Conservation (phyloP, 1,139 yeast genomes). For the Zygoascus sp. region DNA sequence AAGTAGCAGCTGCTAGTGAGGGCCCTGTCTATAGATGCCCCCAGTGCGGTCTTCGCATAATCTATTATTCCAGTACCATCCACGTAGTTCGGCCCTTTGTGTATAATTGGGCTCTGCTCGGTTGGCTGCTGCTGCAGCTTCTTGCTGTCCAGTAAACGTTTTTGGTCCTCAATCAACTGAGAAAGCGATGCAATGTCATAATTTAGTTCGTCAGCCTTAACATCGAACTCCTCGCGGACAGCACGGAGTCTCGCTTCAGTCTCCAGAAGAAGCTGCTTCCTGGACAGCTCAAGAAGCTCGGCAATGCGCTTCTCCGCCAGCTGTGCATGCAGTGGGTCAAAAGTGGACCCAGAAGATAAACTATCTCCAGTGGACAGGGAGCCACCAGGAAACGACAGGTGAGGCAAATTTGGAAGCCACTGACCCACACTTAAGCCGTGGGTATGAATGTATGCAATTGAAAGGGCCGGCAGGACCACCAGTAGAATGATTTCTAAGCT, state of each 20-base stretch:
- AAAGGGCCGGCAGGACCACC: background rate
- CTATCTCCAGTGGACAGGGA: no score
- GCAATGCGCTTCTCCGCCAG: background rate
- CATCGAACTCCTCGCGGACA: background rate
- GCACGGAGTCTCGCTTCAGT: background rate
- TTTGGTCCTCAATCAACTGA: background rate
- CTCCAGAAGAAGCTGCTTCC: background rate
- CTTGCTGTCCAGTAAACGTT: background rate
- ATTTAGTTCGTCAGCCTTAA: background rate
- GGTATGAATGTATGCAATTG: background rate
- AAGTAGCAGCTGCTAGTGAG: conserved; percentile 24
- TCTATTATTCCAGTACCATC: conserved; percentile 17
- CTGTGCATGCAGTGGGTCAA: background rate
- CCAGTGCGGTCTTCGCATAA: conserved; percentile 31
- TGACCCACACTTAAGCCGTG: no score
- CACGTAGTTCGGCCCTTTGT: background rate
- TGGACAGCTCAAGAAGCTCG: background rate
- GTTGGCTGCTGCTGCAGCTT: background rate
- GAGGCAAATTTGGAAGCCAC: no score
- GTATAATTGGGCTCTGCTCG: background rate
- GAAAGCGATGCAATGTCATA: conserved; percentile 5
- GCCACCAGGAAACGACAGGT: no score
- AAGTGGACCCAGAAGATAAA: background rate
- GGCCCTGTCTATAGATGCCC: conserved; percentile 30
- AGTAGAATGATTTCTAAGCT: background rate